Evolutionary conservation across 2,329 filamentous ascomycete genomes (phyloP), one percentile per base, ranked within the genome.

Genomic region (Ceratocystis diversiconidia): DNA sequence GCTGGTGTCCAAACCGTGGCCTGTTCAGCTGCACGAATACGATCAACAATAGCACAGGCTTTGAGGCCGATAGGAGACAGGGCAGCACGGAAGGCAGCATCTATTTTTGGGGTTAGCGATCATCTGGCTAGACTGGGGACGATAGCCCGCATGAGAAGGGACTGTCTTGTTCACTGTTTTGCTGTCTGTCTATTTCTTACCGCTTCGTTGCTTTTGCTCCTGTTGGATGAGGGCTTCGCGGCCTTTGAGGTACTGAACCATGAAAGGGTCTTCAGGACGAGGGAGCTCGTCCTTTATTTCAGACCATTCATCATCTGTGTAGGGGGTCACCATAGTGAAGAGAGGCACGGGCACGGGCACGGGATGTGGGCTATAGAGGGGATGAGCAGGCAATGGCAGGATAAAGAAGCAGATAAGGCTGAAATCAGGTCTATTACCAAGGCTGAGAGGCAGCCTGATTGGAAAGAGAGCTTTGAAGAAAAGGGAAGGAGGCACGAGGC

Each of bases 221-320:
- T 95, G 83, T 19, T 80, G 80, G 66, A 96, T 87, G 63, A 97
- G 80, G 30, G 84, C 85, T 70, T 87, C 81, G 62, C 92, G 84
- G 25, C 90, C 90, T 55, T 83, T 76, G 48, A 95, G 77, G 72
- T 95, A 96, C 73, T 92, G 85, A 71, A 90, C 84, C 60, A 96
- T 82, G 74, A 95, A 91, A 0, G 87, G 84, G 71, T 95, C 90
- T 8, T 82, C 77, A 22, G 75, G 75, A 1, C 75, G 74, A 3
- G 85, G 85, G 46, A 87, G 75, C n/a, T 80, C 82, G 67, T 79
- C 74, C 59, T 77, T 73, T 67, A 86, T 73, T 69, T 84, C 81
- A 36, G 77, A 78, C 82, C 83, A 87, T 65, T 85, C 82, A 65
- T 84, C 78, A 48, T 84, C 79, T 60, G 78, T 76, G 72, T 79